Conservation (phyloP, 192 early-diverging fungal species). For the Podila epigama region DNA sequence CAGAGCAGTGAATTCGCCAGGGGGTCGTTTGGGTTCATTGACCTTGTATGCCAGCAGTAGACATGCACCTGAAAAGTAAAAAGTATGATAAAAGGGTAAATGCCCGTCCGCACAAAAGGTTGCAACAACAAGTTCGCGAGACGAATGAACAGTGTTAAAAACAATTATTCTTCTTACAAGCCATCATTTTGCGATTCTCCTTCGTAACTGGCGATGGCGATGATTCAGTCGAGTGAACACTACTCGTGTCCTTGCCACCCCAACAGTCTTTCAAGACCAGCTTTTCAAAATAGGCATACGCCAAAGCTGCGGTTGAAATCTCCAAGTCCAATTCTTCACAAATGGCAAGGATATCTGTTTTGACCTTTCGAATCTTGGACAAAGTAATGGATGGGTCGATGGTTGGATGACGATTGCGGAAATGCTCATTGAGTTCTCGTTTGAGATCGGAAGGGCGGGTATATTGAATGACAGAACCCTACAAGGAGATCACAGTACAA, state of each 20-base stretch:
- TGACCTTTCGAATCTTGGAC: slow-evolving; percentile 87
- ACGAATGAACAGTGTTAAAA: neutral
- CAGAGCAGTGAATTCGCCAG: slow-evolving; percentile 62
- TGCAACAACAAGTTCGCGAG: neutral
- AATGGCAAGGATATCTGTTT: slow-evolving; percentile 74
- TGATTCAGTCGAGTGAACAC: slow-evolving; percentile 11
- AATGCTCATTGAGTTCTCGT: slow-evolving; percentile 88
- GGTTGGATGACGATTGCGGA: slow-evolving; percentile 80
- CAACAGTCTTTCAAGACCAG: slow-evolving; percentile 79
- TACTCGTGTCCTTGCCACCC: slow-evolving; percentile 13
- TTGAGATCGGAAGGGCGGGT: slow-evolving; percentile 83
- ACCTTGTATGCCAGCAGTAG: slow-evolving; percentile 85
- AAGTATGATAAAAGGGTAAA: slow-evolving; percentile 60
- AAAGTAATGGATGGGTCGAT: slow-evolving; percentile 84
- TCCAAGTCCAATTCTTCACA: slow-evolving; percentile 80
- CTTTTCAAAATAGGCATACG: slow-evolving; percentile 97
- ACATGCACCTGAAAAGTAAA: slow-evolving; percentile 75
- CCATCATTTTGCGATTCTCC: slow-evolving; percentile 33
- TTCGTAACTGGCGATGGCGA: slow-evolving; percentile 21
- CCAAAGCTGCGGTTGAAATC: slow-evolving; percentile 85
- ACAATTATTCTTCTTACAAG: slow-evolving; percentile 12
- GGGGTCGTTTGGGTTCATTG: slow-evolving; percentile 82
- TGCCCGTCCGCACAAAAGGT: neutral
- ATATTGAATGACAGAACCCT: slow-evolving; percentile 87
- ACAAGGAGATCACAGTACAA: neutral